These are phyloP conservation scores for Goniomonas avonlea DNA, from an alignment of 78 protist genomes.

Conservation along the genomic window DNA sequence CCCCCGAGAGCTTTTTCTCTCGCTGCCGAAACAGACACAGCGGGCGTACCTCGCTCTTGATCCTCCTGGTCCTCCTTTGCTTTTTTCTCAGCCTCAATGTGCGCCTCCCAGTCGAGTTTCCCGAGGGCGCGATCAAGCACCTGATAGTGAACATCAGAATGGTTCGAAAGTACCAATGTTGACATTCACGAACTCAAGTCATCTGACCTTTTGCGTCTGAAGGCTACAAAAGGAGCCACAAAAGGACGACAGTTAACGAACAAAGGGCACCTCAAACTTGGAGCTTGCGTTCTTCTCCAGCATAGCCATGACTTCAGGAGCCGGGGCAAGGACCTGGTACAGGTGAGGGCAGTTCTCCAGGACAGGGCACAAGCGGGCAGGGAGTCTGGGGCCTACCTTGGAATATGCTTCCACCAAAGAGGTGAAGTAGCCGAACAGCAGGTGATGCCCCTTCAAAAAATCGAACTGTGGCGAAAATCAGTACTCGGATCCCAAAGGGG, in stretches of 20 bases:
- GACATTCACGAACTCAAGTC: too few species aligned
- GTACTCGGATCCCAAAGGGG: too few species aligned
- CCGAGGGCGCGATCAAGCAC: constrained; percentile 7
- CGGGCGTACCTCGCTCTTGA: background rate
- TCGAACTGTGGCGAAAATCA: too few species aligned
- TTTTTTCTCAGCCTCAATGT: constrained; percentile 9
- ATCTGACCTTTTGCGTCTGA: background rate
- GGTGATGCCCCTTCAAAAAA: constrained; percentile 34
- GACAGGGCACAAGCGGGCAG: too few species aligned
- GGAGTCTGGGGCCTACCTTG: background rate
- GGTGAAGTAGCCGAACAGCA: constrained; percentile 34
- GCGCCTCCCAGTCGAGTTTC: constrained; percentile 16
- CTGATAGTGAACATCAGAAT: background rate
- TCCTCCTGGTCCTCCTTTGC: background rate
- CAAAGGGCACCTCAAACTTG: too few species aligned
- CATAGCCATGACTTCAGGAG: too few species aligned
- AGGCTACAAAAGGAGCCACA: constrained; percentile 9
- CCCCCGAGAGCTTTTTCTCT: background rate
- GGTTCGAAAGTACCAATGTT: background rate
- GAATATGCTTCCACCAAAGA: constrained; percentile 32
- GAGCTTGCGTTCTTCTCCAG: too few species aligned
- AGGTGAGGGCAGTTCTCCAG: too few species aligned
- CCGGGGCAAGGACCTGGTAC: background rate
- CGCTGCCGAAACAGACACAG: background rate
- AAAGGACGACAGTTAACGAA: too few species aligned